Evolutionary conservation across 2,329 filamentous ascomycete species (phyloP).

Genomic region (Harringtonia aguacate): DNA sequence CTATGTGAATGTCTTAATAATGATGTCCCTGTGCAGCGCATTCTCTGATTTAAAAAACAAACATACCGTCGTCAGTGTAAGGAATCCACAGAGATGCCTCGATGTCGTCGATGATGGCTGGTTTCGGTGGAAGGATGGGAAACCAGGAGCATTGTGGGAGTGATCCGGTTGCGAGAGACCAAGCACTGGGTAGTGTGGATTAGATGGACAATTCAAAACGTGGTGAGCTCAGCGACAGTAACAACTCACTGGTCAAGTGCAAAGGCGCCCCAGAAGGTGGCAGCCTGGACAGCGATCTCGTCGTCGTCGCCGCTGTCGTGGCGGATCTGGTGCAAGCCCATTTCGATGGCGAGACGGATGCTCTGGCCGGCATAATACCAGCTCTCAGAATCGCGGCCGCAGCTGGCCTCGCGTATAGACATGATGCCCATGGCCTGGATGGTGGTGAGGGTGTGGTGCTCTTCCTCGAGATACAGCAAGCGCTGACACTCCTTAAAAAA

Average conservation of each 20-base stretch:
- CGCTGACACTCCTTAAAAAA: constrained; percentile 62
- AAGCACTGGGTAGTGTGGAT: constrained; percentile 34
- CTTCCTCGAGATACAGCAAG: constrained; percentile 44
- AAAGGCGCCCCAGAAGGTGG: constrained; percentile 53
- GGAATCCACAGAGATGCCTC: constrained; percentile 50
- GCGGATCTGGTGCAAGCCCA: constrained; percentile 51
- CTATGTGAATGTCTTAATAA: constrained; percentile 18
- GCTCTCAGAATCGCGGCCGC: constrained; percentile 60
- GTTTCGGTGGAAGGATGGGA: constrained; percentile 46
- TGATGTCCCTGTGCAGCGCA: too few species aligned
- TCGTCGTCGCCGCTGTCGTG: constrained; percentile 37
- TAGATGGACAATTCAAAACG: not conserved
- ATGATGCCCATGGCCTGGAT: constrained; percentile 68
- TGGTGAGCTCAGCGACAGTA: not conserved
- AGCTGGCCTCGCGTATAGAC: constrained; percentile 64
- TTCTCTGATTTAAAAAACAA: not conserved
- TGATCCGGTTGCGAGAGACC: constrained; percentile 54
- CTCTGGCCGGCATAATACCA: constrained; percentile 65
- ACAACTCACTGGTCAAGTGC: constrained; percentile 49
- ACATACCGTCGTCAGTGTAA: constrained; percentile 44
- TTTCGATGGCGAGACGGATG: constrained; percentile 60
- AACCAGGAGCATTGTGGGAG: constrained; percentile 49
- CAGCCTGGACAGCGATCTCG: constrained; percentile 45
- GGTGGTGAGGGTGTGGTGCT: constrained; percentile 56
- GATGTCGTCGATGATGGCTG: constrained; percentile 47